phyloP scores from a whole-genome alignment of 208 protist genomes.

The Acanthamoeba quina region DNA sequence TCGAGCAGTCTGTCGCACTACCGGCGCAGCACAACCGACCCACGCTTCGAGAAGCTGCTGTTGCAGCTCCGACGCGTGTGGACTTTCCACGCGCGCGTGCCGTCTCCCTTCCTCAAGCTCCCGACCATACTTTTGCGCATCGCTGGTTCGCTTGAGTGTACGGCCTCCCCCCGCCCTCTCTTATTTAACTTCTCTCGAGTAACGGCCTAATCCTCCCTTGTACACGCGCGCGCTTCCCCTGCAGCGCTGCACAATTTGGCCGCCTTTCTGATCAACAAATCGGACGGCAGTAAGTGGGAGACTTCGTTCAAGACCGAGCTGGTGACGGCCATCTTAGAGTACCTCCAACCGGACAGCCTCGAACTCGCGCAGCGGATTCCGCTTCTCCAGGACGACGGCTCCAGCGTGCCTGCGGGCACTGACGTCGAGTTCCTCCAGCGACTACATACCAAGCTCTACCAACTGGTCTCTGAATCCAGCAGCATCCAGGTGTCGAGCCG shows the following conservation, averaged over 20 bases:
- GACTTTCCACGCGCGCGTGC: neutral
- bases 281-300: neutral
- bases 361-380: neutral
- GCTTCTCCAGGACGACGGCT: conserved; percentile 6
- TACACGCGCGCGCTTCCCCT: neutral
- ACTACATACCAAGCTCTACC: neutral
- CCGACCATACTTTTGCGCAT: neutral
- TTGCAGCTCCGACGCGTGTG: neutral
- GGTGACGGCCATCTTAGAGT: neutral
- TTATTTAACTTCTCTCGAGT: neutral
- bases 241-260: neutral
- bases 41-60: neutral
- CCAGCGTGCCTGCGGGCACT: neutral
- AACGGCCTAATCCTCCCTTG: neutral
- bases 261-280: conserved; percentile 17
- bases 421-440: conserved; percentile 9
- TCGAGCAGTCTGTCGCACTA: neutral
- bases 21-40: neutral
- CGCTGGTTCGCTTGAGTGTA: neutral
- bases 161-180: no score
- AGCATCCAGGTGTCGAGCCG: neutral
- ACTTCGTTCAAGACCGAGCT: neutral
- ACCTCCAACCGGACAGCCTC: neutral
- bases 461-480: neutral
- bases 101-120: neutral